Evolutionary conservation across 2,329 filamentous ascomycete species (phyloP).

Genomic region (Microsporum ferrugineum): DNA sequence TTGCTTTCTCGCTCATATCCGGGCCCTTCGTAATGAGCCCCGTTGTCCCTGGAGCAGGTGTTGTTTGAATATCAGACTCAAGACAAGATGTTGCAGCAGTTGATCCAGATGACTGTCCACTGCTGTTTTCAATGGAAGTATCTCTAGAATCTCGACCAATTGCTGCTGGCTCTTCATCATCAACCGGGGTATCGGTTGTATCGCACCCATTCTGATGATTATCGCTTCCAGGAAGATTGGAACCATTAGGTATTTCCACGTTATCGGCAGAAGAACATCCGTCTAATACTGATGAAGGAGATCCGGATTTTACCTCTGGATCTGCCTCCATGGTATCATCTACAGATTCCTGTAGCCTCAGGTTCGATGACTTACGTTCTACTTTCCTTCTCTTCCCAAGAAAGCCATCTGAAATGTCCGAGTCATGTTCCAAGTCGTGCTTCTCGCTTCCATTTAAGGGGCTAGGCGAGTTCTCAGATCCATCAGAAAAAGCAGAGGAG

Average conservation of each 20-base stretch:
- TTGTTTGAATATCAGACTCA: conserved; percentile 13
- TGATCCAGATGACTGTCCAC: conserved; percentile 25
- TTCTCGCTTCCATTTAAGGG: not conserved
- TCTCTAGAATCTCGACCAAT: not conserved
- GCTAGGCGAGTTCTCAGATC: not conserved
- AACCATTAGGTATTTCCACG: not conserved
- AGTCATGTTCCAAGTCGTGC: not conserved
- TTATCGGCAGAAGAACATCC: not conserved
- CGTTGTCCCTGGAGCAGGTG: not conserved
- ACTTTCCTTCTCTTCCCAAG: conserved; percentile 1
- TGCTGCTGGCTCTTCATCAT: not conserved
- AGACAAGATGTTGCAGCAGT: conserved; percentile 29
- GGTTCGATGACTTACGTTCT: not conserved
- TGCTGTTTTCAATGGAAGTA: conserved; percentile 20
- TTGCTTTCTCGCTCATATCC: not conserved
- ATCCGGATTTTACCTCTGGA: not conserved
- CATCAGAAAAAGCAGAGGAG: not conserved
- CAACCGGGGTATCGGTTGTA: not conserved
- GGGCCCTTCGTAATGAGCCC: not conserved
- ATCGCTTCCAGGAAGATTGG: conserved; percentile 10
- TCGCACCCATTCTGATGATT: not conserved
- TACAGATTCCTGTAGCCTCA: not conserved
- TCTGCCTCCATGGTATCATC: not conserved
- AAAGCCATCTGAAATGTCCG: not conserved
- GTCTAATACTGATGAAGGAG: not conserved